Evolutionary conservation across 352 stramenopile genomes (phyloP).

Genomic region (Blastocystis sp.): DNA sequence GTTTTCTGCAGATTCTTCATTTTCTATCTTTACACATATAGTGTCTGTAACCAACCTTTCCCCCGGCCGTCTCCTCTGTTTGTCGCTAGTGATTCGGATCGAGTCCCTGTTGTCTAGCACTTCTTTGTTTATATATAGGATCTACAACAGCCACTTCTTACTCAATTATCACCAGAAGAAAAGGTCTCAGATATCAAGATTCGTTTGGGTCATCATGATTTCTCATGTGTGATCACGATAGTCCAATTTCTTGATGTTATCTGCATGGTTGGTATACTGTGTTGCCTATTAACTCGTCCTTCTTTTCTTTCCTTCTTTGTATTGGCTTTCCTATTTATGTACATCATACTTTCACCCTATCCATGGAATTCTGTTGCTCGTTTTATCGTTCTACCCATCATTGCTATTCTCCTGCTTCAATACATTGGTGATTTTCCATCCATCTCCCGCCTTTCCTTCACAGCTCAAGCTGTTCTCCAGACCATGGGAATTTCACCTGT

Average conservation of each 20-base stretch:
- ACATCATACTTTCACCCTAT: neutral
- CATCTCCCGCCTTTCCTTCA: neutral
- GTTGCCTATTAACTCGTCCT: neutral
- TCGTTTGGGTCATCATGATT: neutral
- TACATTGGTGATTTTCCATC: neutral
- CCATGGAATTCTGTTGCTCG: neutral
- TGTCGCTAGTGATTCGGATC: neutral
- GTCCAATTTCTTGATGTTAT: neutral
- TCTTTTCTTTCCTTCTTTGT: neutral
- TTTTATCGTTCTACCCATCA: neutral
- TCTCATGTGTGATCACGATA: neutral
- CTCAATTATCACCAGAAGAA: neutral
- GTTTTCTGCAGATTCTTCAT: neutral
- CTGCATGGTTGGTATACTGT: neutral
- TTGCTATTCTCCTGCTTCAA: neutral
- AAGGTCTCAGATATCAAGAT: neutral
- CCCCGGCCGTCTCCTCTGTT: neutral
- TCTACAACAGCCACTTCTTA: neutral
- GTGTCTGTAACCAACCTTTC: neutral
- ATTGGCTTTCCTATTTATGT: neutral
- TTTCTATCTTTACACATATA: constrained; percentile 13
- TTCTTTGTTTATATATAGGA: neutral
- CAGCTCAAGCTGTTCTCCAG: neutral
- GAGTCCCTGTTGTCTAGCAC: neutral
- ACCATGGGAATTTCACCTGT: neutral